Evolutionary conservation across 169 alveolate genomes (phyloP).

Genomic region (Plasmodium sp.): DNA sequence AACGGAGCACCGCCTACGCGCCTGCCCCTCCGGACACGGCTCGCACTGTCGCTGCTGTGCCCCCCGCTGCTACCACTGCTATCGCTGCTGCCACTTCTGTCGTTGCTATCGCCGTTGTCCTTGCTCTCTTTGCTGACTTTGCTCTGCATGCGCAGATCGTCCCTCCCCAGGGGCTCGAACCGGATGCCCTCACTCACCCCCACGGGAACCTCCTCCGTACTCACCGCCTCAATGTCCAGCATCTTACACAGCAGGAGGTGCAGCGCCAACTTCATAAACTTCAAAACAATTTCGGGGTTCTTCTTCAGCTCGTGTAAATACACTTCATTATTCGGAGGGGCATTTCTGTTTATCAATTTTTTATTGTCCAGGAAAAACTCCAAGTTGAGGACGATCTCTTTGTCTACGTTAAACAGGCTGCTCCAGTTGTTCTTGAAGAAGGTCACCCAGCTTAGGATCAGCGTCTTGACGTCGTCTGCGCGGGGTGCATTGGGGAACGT

Average conservation of each 20-base stretch:
- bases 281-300: slow-evolving; percentile 58
- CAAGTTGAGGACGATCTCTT: slow-evolving; percentile 37
- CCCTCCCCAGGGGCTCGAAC: neutral
- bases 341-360: slow-evolving; percentile 26
- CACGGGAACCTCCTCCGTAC: neutral
- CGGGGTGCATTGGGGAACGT: too few species aligned
- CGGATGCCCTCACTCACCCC: neutral
- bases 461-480: slow-evolving; percentile 31
- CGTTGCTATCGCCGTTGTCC: neutral
- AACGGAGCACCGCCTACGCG: neutral
- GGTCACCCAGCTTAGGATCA: slow-evolving; percentile 50
- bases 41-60: neutral
- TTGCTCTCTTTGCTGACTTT: too few species aligned
- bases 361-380: slow-evolving; percentile 69
- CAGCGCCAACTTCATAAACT: slow-evolving; percentile 60
- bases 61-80: too few species aligned
- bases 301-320: slow-evolving; percentile 48
- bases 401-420: slow-evolving; percentile 28
- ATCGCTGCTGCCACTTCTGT: neutral
- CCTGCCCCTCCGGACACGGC: neutral
- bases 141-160: neutral
- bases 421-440: slow-evolving; percentile 59
- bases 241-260: slow-evolving; percentile 25
- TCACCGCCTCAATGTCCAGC: neutral
- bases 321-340: slow-evolving; percentile 68